A percentile compares a stretch with the other conserved stretches of the same genome.
Evolutionary conservation across 2,329 filamentous ascomycete species (phyloP).

Genomic region (Aspergillus intermedius): DNA sequence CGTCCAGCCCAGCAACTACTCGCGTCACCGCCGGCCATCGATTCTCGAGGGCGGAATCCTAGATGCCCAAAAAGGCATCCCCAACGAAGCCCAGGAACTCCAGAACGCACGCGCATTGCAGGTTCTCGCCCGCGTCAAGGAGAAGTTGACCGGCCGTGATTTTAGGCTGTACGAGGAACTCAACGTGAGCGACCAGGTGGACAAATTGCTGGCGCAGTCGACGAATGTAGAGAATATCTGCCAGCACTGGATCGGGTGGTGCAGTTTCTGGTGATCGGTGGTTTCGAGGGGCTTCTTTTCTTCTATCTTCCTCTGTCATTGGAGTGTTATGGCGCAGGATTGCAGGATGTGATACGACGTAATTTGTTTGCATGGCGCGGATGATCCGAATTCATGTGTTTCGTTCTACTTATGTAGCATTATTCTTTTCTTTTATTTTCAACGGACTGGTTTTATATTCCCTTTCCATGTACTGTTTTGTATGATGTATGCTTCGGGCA

Average conservation of each 20-base stretch:
- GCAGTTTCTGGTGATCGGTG: constrained; percentile 76
- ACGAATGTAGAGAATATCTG: constrained; percentile 96
- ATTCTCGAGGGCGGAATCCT: constrained; percentile 57
- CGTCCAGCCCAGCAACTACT: constrained; percentile 58
- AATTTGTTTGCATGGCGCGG: too few species aligned
- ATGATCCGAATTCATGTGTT: too few species aligned
- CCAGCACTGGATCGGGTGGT: constrained; percentile 99
- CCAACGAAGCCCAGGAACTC: constrained; percentile 56
- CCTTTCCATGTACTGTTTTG: too few species aligned
- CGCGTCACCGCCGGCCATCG: constrained; percentile 60
- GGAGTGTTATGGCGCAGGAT: too few species aligned
- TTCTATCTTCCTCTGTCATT: too few species aligned
- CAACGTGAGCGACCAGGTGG: constrained; percentile 79
- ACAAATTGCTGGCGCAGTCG: constrained; percentile 88
- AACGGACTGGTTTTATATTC: too few species aligned
- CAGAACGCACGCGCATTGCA: constrained; percentile 92
- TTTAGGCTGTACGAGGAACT: constrained; percentile 84
- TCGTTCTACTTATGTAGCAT: too few species aligned
- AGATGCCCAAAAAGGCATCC: constrained; percentile 35
- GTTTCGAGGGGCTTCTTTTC: too few species aligned
- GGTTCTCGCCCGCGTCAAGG: constrained; percentile 82
- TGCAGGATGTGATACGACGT: too few species aligned
- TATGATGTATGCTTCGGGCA: too few species aligned
- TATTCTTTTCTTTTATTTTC: too few species aligned
- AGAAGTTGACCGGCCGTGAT: constrained; percentile 90